A percentile compares a stretch with the other conserved stretches of the same genome.
These are phyloP conservation scores for Erucastrum elatum DNA, from an alignment of 345 rosid genomes.

Conservation along the genomic window DNA sequence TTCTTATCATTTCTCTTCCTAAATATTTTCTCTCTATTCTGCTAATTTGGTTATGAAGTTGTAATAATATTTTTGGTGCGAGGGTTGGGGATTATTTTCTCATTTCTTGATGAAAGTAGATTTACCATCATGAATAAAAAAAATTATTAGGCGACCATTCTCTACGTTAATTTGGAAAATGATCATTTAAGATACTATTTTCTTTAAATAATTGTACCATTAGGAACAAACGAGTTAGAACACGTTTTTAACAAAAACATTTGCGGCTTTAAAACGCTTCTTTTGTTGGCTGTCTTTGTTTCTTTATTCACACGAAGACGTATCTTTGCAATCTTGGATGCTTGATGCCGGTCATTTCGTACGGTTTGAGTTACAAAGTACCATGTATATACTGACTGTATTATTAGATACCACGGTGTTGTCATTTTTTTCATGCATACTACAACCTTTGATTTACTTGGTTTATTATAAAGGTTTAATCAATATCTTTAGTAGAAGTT, in stretches of 20 bases:
- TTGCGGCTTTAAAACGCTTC: neutral
- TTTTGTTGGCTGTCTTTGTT: neutral
- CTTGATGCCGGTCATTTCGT: neutral
- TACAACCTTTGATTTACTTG: neutral
- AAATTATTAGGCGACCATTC: neutral
- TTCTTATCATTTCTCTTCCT: neutral
- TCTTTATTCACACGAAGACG: neutral
- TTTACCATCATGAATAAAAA: slow-evolving; percentile 26
- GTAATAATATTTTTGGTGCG: slow-evolving; percentile 30
- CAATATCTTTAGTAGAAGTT: neutral
- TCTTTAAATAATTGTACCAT: neutral
- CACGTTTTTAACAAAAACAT: too few relatives aligned
- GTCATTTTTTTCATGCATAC: neutral
- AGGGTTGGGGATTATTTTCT: slow-evolving; percentile 22
- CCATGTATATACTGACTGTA: neutral
- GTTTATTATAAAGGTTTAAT: neutral
- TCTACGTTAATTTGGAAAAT: neutral
- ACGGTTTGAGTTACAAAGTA: neutral
- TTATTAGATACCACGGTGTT: neutral
- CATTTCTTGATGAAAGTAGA: slow-evolving; percentile 23
- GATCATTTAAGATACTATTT: neutral
- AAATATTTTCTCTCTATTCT: neutral
- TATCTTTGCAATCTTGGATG: neutral
- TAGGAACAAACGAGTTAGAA: neutral
- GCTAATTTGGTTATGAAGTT: slow-evolving; percentile 13